These are phyloP conservation scores for Antitrichia curtipendula DNA, from an alignment of 225 moss, liverwort and hornwort species.

Conservation along the genomic window DNA sequence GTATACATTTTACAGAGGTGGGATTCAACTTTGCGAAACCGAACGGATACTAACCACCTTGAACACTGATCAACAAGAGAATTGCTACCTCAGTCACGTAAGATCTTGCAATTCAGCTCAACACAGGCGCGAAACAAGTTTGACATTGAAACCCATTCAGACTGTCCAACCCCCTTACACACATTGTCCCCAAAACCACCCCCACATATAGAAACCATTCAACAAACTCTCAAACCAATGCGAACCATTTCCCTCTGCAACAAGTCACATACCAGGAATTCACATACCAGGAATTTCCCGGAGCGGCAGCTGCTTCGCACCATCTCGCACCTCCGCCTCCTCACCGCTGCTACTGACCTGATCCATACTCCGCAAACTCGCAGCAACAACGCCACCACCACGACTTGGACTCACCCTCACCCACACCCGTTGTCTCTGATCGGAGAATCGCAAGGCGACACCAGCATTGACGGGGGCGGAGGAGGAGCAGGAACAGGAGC, in stretches of 20 bases:
- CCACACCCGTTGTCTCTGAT: background rate
- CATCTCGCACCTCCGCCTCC: background rate
- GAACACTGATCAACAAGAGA: background rate
- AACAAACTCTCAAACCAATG: background rate
- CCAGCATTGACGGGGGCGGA: background rate
- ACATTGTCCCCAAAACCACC: too few species aligned
- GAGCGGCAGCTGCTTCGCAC: background rate
- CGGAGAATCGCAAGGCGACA: background rate
- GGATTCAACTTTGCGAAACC: background rate
- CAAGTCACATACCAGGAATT: slow-evolving; percentile 2
- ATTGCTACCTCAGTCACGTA: background rate
- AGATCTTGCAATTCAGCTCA: background rate
- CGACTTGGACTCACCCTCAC: background rate
- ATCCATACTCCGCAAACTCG: background rate
- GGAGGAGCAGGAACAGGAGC: background rate
- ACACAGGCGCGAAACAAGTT: background rate
- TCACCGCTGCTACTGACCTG: background rate
- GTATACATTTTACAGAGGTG: too few species aligned
- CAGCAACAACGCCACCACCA: background rate
- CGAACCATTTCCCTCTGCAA: background rate
- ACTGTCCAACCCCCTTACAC: background rate
- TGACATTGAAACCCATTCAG: background rate
- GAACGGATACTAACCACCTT: background rate
- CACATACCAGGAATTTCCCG: slow-evolving; percentile 18
- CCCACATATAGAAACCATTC: background rate